A percentile compares a stretch with the other conserved stretches of the same genome.
Conservation (phyloP, 805 yeast genomes). For the Myxozyma sirexii region DNA sequence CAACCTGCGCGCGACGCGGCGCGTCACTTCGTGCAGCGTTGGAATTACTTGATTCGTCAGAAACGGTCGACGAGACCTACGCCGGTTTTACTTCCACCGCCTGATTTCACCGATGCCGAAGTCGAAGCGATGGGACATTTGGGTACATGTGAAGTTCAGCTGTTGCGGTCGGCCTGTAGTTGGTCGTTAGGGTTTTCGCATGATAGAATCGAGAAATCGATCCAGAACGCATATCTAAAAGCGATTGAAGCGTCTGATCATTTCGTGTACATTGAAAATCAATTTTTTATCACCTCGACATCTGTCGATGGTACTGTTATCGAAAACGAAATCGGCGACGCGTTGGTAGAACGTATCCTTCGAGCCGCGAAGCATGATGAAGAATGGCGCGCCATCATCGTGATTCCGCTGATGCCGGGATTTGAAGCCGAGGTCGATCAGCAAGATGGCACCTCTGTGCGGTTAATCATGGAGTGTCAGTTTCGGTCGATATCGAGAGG, state of each 20-base stretch:
- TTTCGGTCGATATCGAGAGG: slow-evolving; percentile 93
- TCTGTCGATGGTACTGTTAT: slow-evolving; percentile 80
- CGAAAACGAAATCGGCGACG: slow-evolving; percentile 91
- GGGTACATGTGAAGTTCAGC: slow-evolving; percentile 91
- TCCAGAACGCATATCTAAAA: slow-evolving; percentile 89
- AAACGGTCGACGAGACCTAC: slow-evolving; percentile 94
- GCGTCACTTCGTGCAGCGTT: slow-evolving; percentile 94
- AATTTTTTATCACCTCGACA: slow-evolving; percentile 90
- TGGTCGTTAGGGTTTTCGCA: slow-evolving; percentile 84
- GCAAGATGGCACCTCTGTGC: slow-evolving; percentile 90
- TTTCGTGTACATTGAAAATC: slow-evolving; percentile 92
- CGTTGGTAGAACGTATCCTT: slow-evolving; percentile 92
- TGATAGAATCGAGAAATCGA: slow-evolving; percentile 80
- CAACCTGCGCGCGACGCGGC: slow-evolving; percentile 91
- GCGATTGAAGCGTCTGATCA: slow-evolving; percentile 90
- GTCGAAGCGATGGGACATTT: slow-evolving; percentile 57
- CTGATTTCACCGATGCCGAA: slow-evolving; percentile 78
- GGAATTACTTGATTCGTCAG: slow-evolving; percentile 92
- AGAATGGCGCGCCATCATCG: slow-evolving; percentile 85
- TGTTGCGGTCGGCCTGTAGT: slow-evolving; percentile 82
- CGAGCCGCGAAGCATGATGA: slow-evolving; percentile 78
- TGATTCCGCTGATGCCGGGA: slow-evolving; percentile 97
- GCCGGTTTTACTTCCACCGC: slow-evolving; percentile 89
- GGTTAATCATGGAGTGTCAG: slow-evolving; percentile 96
- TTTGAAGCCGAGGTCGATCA: slow-evolving; percentile 91